Percentiles rank a stretch among this genome's conserved stretches.
phyloP scores from a whole-genome alignment of 352 stramenopile genomes.

The Phytophthora lateralis region DNA sequence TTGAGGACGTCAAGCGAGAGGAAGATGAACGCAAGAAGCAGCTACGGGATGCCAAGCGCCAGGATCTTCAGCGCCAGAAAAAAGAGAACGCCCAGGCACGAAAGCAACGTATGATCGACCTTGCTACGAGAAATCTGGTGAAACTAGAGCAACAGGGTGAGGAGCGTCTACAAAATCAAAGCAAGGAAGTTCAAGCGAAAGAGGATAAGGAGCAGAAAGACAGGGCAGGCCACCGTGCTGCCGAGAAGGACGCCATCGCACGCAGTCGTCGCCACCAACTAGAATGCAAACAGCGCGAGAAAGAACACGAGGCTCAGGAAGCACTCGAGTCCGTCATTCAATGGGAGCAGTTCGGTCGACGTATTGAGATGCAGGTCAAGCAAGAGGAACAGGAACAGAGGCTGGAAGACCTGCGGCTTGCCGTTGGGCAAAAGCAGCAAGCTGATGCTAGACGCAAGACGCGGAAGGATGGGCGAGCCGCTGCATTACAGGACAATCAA shows the following conservation, averaged over 20 bases:
- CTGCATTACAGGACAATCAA: conserved; percentile 37
- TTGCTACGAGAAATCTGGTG: conserved; percentile 74
- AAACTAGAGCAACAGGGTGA: conserved; percentile 73
- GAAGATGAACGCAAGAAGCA: conserved; percentile 77
- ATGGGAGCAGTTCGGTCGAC: conserved; percentile 73
- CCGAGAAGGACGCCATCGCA: conserved; percentile 65
- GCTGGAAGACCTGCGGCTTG: conserved; percentile 63
- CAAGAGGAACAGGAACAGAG: conserved; percentile 71
- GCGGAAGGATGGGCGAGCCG: conserved; percentile 45
- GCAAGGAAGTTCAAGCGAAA: conserved; percentile 70
- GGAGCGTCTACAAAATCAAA: conserved; percentile 64
- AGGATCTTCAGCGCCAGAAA: conserved; percentile 66
- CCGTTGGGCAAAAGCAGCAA: conserved; percentile 78
- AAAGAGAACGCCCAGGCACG: conserved; percentile 57
- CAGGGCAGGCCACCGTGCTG: conserved; percentile 63
- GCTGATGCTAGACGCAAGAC: conserved; percentile 67
- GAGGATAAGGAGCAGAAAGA: conserved; percentile 69
- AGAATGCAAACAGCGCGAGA: conserved; percentile 47
- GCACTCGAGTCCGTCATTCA: conserved; percentile 56
- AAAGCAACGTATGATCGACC: conserved; percentile 87
- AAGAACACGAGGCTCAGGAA: conserved; percentile 44
- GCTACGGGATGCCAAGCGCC: conserved; percentile 61
- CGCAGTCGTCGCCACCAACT: conserved; percentile 67
- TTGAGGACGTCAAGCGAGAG: conserved; percentile 75
- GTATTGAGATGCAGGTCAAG: conserved; percentile 55